phyloP scores from a whole-genome alignment of 2,329 filamentous ascomycete species.

The Aspergillus fumigatiaffinis region DNA sequence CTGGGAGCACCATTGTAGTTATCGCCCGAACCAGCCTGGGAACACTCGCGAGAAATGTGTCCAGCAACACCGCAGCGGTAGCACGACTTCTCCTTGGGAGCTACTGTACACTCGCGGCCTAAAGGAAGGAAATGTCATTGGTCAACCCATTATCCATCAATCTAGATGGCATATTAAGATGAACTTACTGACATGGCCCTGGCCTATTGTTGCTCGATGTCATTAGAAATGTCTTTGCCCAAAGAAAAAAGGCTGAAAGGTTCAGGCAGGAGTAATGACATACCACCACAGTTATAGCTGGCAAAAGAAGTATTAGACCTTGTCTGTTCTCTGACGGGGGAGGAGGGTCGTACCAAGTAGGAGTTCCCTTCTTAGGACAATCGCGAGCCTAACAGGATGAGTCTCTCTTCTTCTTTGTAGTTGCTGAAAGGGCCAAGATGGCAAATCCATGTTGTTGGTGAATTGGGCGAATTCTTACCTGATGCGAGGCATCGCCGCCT shows the following conservation, averaged over 20 bases:
- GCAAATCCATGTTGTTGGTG: not conserved
- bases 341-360: conserved; percentile 65
- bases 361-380: conserved; percentile 77
- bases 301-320: conserved; percentile 8
- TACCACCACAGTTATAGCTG: conserved; percentile 80
- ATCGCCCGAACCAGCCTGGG: conserved; percentile 46
- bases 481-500: conserved; percentile 72
- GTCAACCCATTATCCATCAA: not conserved
- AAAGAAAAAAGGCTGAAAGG: conserved; percentile 1
- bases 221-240: conserved; percentile 22
- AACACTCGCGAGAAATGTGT: conserved; percentile 81
- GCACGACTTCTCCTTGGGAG: conserved; percentile 77
- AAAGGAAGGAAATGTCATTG: conserved; percentile 15
- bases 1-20: conserved; percentile 44
- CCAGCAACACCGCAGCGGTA: conserved; percentile 68
- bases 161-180: not conserved
- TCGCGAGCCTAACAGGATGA: conserved; percentile 63
- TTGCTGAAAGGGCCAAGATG: not conserved
- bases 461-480: conserved; percentile 53
- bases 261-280: conserved; percentile 29
- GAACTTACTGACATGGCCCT: conserved; percentile 73
- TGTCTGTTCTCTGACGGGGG: not conserved
- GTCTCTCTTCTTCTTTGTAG: conserved; percentile 16
- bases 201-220: conserved; percentile 37
- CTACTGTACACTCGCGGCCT: conserved; percentile 88